These are phyloP conservation scores for Coffea humblotiana DNA, from an alignment of 305 asterid genomes.

Conservation along the genomic window DNA sequence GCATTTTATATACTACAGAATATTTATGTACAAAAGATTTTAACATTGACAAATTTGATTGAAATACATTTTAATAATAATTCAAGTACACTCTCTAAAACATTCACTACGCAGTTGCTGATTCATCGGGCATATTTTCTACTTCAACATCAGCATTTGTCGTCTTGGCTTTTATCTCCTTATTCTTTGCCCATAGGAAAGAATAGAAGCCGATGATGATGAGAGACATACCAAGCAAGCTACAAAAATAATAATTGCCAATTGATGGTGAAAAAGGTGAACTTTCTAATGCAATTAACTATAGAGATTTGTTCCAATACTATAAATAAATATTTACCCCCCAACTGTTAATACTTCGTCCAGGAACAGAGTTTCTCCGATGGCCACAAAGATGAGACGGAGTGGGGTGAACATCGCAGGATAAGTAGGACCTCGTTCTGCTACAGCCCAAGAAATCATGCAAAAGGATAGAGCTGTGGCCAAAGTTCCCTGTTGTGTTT, in stretches of 20 bases:
- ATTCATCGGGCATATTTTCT: neutral
- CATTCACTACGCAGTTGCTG: neutral
- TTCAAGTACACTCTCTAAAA: too few relatives aligned
- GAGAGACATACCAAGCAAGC: conserved; percentile 54
- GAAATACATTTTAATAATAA: too few relatives aligned
- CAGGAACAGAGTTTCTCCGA: conserved; percentile 42
- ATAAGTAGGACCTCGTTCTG: conserved; percentile 60
- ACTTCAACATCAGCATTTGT: neutral
- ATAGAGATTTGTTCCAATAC: too few relatives aligned
- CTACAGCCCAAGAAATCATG: conserved; percentile 47
- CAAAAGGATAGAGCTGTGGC: conserved; percentile 52
- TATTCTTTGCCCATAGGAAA: conserved; percentile 51
- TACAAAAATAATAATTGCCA: conserved; percentile 21
- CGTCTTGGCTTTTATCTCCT: conserved; percentile 15
- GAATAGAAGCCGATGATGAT: conserved; percentile 52
- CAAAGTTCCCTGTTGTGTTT: conserved; percentile 43
- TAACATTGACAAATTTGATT: too few relatives aligned
- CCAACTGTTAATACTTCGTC: conserved; percentile 36
- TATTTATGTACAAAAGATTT: too few relatives aligned
- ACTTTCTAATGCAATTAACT: too few relatives aligned
- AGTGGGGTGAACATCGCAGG: conserved; percentile 77
- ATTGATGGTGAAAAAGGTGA: too few relatives aligned
- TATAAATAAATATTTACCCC: conserved; percentile 36
- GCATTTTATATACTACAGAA: too few relatives aligned
- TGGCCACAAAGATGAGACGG: conserved; percentile 41